Evolutionary conservation across 169 alveolate species (phyloP), one percentile per base, ranked within the genome.

Genomic region (Condylostoma magnum): DNA sequence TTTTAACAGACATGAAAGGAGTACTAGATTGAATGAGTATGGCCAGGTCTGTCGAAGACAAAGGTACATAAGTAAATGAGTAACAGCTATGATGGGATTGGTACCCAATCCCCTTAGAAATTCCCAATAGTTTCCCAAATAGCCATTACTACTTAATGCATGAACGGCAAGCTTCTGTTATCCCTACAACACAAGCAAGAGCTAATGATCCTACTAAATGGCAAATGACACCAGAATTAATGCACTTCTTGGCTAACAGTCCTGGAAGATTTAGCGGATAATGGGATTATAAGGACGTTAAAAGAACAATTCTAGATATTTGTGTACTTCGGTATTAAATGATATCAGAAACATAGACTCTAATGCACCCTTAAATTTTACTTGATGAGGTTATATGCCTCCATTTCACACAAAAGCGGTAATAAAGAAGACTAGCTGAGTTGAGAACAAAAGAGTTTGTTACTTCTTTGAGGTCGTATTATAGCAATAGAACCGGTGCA

Each of bases 341-440:
- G 30, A 34, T 20, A n/a, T 50, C 69, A 3, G 69, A 56, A 3
- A 4, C 36, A n/a, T 27, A 15, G 3, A 50, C 52, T 2, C 44
- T 18, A 41, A 37, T 41, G 56, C 53, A 37, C 4, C 54, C 54
- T 3, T 12, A 12, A 8, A 12, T 60, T 34, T 20, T 15, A 2
- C 28, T 60, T 12, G 72, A 60, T 43, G 72, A 60, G 43, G 37
- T 38, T 43, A 3, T 60, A 1, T 60, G 72, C 44, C 10, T 60
- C 20, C 44, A 38, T 31, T 60, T 60, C 28, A 25, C 44, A 20
- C 25, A 43, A 43, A 60, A 60, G 43, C 33, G 27, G 25, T 44
- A 43, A 6, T 4, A 41, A 1, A 60, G 72, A 38, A 60, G 72
- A 60, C 36, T 60, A 41, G 72, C 72, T 4, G 57, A 60, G 30